Conservation (phyloP, 2,329 filamentous ascomycete species). For the Sphaerulina vaccinii region DNA sequence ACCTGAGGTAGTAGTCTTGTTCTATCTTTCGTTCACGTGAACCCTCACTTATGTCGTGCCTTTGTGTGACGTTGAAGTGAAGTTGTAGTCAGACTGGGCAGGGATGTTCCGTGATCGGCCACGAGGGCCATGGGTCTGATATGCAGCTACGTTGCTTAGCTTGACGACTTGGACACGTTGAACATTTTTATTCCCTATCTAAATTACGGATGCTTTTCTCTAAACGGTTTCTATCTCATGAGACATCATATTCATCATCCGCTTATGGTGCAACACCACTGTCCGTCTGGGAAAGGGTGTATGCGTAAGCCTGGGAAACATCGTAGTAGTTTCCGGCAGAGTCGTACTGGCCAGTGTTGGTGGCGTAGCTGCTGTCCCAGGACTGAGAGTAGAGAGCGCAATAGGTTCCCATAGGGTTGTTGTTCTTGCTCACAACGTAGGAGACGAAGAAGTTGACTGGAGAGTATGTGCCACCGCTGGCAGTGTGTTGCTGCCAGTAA, state of each 20-base stretch:
- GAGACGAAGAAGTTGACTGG: constrained; percentile 38
- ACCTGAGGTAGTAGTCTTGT: neutral
- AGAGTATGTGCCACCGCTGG: constrained; percentile 12
- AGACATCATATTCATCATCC: no score
- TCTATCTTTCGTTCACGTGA: no score
- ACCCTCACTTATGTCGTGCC: no score
- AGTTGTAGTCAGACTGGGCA: no score
- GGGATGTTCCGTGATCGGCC: constrained; percentile 1
- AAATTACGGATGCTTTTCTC: no score
- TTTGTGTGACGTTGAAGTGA: no score
- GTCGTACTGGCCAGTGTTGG: constrained; percentile 25
- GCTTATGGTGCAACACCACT: neutral
- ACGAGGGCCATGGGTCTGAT: neutral
- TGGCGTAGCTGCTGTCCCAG: constrained; percentile 26
- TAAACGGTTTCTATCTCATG: no score
- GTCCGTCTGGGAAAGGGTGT: constrained; percentile 13
- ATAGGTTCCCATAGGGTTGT: constrained; percentile 39
- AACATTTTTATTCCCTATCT: neutral
- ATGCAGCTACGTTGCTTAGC: constrained; percentile 2
- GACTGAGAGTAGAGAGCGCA: constrained; percentile 40
- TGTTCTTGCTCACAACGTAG: constrained; percentile 43
- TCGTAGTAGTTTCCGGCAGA: constrained; percentile 19
- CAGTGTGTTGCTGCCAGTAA: constrained; percentile 7
- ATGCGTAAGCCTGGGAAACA: constrained; percentile 20
- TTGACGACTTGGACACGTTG: neutral